Evolutionary conservation across 2,329 filamentous ascomycete species (phyloP).

Genomic region (Talaromyces sp.): DNA sequence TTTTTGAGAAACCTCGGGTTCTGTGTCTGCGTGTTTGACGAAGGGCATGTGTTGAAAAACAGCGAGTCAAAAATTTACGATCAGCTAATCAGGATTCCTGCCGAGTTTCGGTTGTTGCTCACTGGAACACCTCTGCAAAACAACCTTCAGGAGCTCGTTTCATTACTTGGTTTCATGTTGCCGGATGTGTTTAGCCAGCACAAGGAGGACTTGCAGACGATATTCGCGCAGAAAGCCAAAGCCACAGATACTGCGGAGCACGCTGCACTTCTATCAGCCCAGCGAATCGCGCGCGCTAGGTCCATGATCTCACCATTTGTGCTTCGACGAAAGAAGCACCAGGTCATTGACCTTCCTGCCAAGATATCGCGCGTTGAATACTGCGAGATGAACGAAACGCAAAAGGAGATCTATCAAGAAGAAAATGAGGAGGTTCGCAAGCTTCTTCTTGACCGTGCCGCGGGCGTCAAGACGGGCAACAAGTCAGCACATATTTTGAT

Average conservation of each 20-base stretch:
- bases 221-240: constrained; percentile 90
- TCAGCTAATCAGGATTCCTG: constrained; percentile 70
- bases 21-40: constrained; percentile 72
- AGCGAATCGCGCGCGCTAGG: constrained; percentile 80
- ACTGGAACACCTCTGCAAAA: constrained; percentile 94
- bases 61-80: constrained; percentile 76
- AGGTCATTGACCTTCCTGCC: constrained; percentile 79
- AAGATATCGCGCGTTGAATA: constrained; percentile 76
- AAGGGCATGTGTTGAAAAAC: constrained; percentile 92
- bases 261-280: constrained; percentile 76
- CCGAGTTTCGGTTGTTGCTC: constrained; percentile 80
- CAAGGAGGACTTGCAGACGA: constrained; percentile 72
- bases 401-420: constrained; percentile 69
- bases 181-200: constrained; percentile 74
- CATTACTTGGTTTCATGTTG: constrained; percentile 90
- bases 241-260: constrained; percentile 64
- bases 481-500: constrained; percentile 70
- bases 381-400: constrained; percentile 71
- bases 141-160: constrained; percentile 87
- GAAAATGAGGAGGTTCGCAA: constrained; percentile 62
- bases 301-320: constrained; percentile 96
- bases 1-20: constrained; percentile 62
- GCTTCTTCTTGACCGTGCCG: constrained; percentile 57
- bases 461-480: constrained; percentile 52
- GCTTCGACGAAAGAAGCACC: constrained; percentile 84